phyloP scores from a whole-genome alignment of 2,329 filamentous ascomycete genomes.

The Cryphonectria naterciae region DNA sequence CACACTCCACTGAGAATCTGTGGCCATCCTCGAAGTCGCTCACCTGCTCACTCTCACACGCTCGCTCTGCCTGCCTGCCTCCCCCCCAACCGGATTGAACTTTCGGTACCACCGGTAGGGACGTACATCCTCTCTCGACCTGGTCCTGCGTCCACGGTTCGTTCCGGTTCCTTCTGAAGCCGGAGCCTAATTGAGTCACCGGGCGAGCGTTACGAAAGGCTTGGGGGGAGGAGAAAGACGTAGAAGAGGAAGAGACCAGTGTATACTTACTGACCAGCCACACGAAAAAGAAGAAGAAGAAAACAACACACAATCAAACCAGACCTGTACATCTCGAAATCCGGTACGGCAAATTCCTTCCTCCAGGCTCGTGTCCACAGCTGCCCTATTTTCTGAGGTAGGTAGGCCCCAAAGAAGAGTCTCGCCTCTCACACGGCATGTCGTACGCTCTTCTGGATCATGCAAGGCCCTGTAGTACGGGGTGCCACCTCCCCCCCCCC shows the following conservation, averaged over 20 bases:
- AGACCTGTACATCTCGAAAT: constrained; percentile 10
- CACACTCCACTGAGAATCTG: neutral
- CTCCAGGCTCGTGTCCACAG: constrained; percentile 7
- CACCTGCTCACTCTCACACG: neutral
- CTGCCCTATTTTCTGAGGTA: neutral
- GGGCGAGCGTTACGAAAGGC: neutral
- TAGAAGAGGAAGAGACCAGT: neutral
- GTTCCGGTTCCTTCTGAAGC: neutral
- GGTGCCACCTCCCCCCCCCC: neutral
- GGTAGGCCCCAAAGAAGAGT: constrained; percentile 17
- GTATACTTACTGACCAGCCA: neutral
- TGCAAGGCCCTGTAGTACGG: constrained; percentile 20
- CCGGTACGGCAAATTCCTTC: constrained; percentile 17
- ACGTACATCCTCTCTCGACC: neutral
- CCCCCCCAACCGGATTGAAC: neutral
- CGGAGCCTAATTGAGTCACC: neutral
- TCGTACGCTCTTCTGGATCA: constrained; percentile 13
- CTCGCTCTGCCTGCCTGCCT: neutral
- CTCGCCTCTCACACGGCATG: constrained; percentile 16
- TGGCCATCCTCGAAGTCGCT: neutral
- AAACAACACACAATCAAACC: neutral
- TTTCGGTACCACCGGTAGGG: neutral
- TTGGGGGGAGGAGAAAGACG: neutral
- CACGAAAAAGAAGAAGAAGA: neutral
- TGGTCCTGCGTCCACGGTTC: neutral